Percentiles rank a stretch among this genome's conserved stretches.
phyloP scores from a whole-genome alignment of 2,329 filamentous ascomycete genomes.

The Lachnellula suecica region DNA sequence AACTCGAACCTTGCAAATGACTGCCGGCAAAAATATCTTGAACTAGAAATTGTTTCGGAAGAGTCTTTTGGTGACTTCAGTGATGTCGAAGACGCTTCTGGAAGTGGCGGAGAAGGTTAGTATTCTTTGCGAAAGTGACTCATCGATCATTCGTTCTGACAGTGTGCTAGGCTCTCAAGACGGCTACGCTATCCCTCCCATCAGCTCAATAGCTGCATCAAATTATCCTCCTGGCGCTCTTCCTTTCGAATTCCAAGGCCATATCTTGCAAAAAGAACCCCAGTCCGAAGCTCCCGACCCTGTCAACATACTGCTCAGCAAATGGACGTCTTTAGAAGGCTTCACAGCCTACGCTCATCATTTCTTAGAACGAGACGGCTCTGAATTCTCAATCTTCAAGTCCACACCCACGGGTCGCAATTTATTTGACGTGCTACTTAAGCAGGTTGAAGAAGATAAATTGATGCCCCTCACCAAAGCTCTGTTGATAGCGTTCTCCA shows the following conservation, averaged over 20 bases:
- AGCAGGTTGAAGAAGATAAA: constrained; percentile 3
- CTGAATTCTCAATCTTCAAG: constrained; percentile 15
- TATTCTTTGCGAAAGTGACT: not conserved
- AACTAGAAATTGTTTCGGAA: constrained; percentile 3
- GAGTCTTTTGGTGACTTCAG: not conserved
- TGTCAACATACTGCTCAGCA: constrained; percentile 8
- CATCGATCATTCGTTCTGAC: not conserved
- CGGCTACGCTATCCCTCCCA: too few species aligned
- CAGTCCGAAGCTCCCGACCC: not conserved
- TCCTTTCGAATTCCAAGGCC: too few species aligned
- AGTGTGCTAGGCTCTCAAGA: not conserved
- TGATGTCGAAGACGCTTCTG: not conserved
- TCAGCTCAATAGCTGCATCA: too few species aligned
- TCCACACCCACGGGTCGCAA: constrained; percentile 8
- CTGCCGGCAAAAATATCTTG: constrained; percentile 19
- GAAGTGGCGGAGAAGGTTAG: not conserved
- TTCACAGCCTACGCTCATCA: constrained; percentile 15
- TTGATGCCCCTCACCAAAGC: constrained; percentile 11
- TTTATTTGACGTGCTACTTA: constrained; percentile 11
- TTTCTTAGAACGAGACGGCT: constrained; percentile 7
- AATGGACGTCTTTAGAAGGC: constrained; percentile 16
- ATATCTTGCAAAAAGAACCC: not conserved
- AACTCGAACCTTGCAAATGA: constrained; percentile 7
- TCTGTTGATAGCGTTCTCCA: constrained; percentile 13
- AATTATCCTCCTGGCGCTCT: too few species aligned